phyloP scores from a whole-genome alignment of 164 flowering plant genomes.

The Magnolia kwangsiensis region DNA sequence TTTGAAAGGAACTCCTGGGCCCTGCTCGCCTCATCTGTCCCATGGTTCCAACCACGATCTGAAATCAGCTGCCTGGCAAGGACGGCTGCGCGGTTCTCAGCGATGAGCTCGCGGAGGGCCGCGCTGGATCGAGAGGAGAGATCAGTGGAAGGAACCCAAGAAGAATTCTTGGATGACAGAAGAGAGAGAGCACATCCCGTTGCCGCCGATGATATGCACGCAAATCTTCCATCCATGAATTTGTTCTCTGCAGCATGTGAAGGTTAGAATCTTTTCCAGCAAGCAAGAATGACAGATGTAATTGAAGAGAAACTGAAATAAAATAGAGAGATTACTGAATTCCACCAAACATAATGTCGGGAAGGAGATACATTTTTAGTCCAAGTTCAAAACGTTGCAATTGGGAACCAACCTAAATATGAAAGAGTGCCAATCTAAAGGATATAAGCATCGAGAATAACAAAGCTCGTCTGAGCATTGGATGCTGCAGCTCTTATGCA shows the following conservation, averaged over 20 bases:
- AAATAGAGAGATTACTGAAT: too few relatives aligned
- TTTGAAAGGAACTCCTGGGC: slow-evolving; percentile 8
- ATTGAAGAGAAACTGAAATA: too few relatives aligned
- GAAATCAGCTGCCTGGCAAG: slow-evolving; percentile 43
- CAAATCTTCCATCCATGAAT: slow-evolving; percentile 29
- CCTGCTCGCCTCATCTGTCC: slow-evolving; percentile 14
- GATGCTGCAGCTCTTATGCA: too few relatives aligned
- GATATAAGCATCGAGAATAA: too few relatives aligned
- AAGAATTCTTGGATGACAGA: slow-evolving; percentile 53
- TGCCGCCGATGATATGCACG: slow-evolving; percentile 27
- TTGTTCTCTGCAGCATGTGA: slow-evolving; percentile 15
- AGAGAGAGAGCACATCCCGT: slow-evolving; percentile 77
- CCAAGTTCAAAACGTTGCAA: too few relatives aligned
- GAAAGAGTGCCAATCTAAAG: too few relatives aligned
- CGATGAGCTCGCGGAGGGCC: slow-evolving; percentile 65
- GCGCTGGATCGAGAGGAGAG: slow-evolving; percentile 58
- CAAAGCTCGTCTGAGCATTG: too few relatives aligned
- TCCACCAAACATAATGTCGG: too few relatives aligned
- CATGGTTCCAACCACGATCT: slow-evolving; percentile 26
- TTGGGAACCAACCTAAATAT: too few relatives aligned
- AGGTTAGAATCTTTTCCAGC: background rate
- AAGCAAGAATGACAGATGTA: background rate
- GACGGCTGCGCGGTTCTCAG: slow-evolving; percentile 58
- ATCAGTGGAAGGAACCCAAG: slow-evolving; percentile 35
- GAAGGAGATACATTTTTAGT: too few relatives aligned